phyloP scores from a whole-genome alignment of 768 basidiomycete genomes.

The Auriscalpium vulgare region DNA sequence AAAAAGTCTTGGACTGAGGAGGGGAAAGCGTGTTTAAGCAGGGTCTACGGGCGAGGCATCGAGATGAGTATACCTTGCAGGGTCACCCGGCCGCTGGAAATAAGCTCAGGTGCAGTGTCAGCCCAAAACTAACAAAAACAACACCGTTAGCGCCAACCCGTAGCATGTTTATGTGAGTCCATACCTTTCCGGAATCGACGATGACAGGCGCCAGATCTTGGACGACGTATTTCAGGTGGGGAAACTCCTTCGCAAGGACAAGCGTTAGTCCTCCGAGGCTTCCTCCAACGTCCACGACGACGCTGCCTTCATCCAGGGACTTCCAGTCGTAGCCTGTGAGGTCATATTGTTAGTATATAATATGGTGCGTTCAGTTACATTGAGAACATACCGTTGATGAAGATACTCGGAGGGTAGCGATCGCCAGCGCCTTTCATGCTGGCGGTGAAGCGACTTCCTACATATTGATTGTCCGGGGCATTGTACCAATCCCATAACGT shows the following conservation, averaged over 20 bases:
- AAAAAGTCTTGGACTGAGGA: background rate
- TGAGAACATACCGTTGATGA: background rate
- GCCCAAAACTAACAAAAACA: constrained; percentile 4
- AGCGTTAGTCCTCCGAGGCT: constrained; percentile 32
- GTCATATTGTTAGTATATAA: background rate
- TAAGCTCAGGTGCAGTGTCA: background rate
- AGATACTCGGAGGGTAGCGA: background rate
- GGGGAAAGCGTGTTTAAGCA: too few species aligned
- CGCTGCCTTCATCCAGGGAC: constrained; percentile 18
- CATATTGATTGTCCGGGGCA: background rate
- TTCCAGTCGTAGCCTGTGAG: constrained; percentile 30
- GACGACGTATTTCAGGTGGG: constrained; percentile 28
- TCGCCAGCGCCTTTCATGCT: background rate
- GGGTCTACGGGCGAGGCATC: too few species aligned
- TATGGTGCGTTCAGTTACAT: constrained; percentile 21
- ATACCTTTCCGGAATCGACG: background rate
- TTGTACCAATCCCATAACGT: constrained; percentile 1
- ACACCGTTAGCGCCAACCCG: background rate
- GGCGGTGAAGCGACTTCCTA: background rate
- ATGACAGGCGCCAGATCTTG: constrained; percentile 22
- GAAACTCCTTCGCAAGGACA: constrained; percentile 25
- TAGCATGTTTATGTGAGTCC: background rate
- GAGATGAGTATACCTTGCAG: constrained; percentile 1
- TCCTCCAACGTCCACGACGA: constrained; percentile 34
- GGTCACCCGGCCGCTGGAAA: background rate